Evolutionary conservation across 768 basidiomycete species (phyloP), one percentile per base, ranked within the genome.

Genomic region (Boletus barrowsii): DNA sequence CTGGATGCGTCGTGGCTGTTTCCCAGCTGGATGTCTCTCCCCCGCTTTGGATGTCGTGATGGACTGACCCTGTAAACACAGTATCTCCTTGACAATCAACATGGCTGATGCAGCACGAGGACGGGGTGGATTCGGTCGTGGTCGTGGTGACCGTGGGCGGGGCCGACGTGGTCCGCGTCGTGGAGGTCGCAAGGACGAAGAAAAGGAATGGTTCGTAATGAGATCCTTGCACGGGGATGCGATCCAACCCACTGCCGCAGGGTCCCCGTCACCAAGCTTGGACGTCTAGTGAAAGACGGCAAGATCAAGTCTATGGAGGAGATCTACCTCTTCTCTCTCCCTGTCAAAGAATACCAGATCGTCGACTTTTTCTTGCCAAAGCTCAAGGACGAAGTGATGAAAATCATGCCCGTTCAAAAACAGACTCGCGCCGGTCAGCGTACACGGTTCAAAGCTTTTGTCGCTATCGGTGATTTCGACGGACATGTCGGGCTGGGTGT

Each of bases 291-390:
- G 42, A 98, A 97, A 78, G 97, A 98, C 67, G 96, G 96, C 64
- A 98, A 98, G 80, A 98, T 99, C 80, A 98, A 96, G 78, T 97
- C 94, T 45, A 95, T 99, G 84, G 97, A 99, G 73, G 97, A 99
- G 73, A 98, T 98, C 76, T 99, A 98, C 79, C 94, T 99, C 70
- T 99, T 98, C 87, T 99, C 97, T 26, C 89, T 99, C 60, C 95
- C 96, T 57, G 90, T 99, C 76, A 99, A 98, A 79, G 97, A 99
- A 78, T 98, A 78, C 82, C 97, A 99, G 77, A 97, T 99, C 76
- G 89, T 99, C 82, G 97, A 99, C 80, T 86, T 88, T 74, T 98
- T 99, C 92, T 84, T 98, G 45, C 97, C 97, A 65, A 91, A 92
- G 73, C 90, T 99, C 78, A 99, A 99, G 83, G 97, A 95, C 65